Percentiles rank a stretch among this genome's conserved stretches.
These are phyloP conservation scores for Pogostemon cablin DNA, from an alignment of 257 asterid species.

Conservation along the genomic window DNA sequence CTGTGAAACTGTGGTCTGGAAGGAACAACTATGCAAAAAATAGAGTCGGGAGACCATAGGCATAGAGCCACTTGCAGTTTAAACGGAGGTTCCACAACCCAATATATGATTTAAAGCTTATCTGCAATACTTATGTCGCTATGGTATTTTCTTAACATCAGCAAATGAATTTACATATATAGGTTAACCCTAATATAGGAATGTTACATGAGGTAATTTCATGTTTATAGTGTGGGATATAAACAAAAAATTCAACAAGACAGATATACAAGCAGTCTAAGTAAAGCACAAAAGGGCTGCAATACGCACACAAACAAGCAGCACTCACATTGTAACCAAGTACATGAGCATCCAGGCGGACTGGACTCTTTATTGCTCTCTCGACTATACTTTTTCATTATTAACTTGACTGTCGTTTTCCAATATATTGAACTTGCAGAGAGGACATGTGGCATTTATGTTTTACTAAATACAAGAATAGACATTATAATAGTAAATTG, in stretches of 20 bases:
- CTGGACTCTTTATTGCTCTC: constrained; percentile 10
- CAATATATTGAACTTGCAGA: constrained; percentile 90
- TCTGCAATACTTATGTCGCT: background rate
- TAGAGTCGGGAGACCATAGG: background rate
- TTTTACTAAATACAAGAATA: constrained; percentile 8
- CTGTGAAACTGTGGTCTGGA: background rate
- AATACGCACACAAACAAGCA: constrained; percentile 30
- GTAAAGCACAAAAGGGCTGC: constrained; percentile 22
- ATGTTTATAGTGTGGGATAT: constrained; percentile 15
- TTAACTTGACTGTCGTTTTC: constrained; percentile 67
- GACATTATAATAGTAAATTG: constrained; percentile 10
- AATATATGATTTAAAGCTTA: background rate
- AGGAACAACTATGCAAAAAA: background rate
- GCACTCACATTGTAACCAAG: constrained; percentile 27
- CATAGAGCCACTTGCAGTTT: background rate
- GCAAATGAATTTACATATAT: constrained; percentile 32
- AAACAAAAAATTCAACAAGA: constrained; percentile 26
- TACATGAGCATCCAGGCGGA: constrained; percentile 10
- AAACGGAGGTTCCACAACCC: background rate
- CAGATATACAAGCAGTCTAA: constrained; percentile 25
- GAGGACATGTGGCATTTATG: constrained; percentile 91
- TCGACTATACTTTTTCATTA: constrained; percentile 57
- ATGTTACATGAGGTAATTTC: constrained; percentile 22
- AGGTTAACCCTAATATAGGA: constrained; percentile 12
- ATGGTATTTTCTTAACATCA: constrained; percentile 20